Conservation (phyloP, 805 yeast species). For the Kodamaea nitidulidarum region DNA sequence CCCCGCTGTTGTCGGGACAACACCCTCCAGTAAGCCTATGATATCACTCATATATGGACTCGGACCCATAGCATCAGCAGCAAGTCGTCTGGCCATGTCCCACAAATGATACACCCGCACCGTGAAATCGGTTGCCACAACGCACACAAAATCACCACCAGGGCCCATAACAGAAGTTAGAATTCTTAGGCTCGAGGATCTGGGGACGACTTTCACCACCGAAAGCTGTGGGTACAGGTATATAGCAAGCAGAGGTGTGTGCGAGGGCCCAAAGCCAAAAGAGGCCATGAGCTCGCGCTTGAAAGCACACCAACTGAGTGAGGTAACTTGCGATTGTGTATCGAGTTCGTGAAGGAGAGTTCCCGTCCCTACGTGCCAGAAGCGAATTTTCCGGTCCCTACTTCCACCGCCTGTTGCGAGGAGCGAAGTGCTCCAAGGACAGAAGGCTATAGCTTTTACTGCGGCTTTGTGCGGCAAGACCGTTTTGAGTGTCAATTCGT, state of each 20-base stretch:
- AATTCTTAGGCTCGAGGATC: slow-evolving; percentile 52
- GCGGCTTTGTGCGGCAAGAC: slow-evolving; percentile 74
- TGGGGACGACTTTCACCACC: slow-evolving; percentile 45
- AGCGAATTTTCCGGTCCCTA: slow-evolving; percentile 71
- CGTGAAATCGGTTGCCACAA: slow-evolving; percentile 76
- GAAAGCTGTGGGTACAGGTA: slow-evolving; percentile 67
- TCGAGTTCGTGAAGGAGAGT: slow-evolving; percentile 54
- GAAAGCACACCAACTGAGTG: slow-evolving; percentile 69
- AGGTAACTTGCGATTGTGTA: slow-evolving; percentile 73
- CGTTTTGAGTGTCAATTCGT: slow-evolving; percentile 42
- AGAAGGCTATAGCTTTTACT: slow-evolving; percentile 82
- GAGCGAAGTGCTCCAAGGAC: slow-evolving; percentile 83
- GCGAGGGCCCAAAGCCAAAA: slow-evolving; percentile 64
- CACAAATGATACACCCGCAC: slow-evolving; percentile 73
- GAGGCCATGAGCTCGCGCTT: slow-evolving; percentile 69
- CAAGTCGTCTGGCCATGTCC: slow-evolving; percentile 24
- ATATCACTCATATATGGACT: slow-evolving; percentile 10
- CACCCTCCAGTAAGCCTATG: slow-evolving; percentile 12
- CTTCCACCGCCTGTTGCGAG: slow-evolving; percentile 92
- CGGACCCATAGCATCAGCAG: slow-evolving; percentile 1
- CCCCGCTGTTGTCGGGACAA: too few relatives aligned
- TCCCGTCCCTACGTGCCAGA: slow-evolving; percentile 85
- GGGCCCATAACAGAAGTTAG: slow-evolving; percentile 67
- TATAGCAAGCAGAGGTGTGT: slow-evolving; percentile 22
- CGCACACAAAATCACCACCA: slow-evolving; percentile 56